phyloP scores from a whole-genome alignment of 768 basidiomycete species.

The Termitomyces sp. region DNA sequence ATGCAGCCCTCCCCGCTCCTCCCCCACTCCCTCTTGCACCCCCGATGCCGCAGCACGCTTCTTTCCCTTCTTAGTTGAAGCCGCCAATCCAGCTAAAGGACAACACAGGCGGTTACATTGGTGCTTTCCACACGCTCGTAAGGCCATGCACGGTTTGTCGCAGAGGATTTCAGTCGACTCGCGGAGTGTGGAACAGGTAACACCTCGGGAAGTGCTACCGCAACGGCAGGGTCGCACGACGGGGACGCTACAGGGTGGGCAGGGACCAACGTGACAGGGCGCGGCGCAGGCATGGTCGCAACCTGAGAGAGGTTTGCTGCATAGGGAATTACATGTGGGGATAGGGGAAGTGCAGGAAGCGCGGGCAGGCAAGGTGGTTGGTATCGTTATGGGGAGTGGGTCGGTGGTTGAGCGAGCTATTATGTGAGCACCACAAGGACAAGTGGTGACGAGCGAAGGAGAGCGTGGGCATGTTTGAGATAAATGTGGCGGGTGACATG shows the following conservation, averaged over 20 bases:
- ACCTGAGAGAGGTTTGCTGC: constrained; percentile 54
- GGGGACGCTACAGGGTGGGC: constrained; percentile 72
- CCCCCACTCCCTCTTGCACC: constrained; percentile 35
- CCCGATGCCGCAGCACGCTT: constrained; percentile 34
- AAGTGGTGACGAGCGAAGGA: constrained; percentile 62
- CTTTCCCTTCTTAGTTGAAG: constrained; percentile 54
- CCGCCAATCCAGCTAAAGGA: constrained; percentile 69
- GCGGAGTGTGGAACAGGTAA: constrained; percentile 51
- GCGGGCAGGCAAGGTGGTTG: constrained; percentile 39
- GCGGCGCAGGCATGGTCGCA: constrained; percentile 76
- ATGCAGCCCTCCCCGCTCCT: constrained; percentile 68
- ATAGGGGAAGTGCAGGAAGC: constrained; percentile 67
- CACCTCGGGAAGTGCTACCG: constrained; percentile 56
- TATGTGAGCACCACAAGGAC: constrained; percentile 75
- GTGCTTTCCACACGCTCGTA: constrained; percentile 84
- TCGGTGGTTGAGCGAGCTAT: constrained; percentile 36
- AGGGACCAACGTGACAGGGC: constrained; percentile 73
- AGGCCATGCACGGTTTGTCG: constrained; percentile 70
- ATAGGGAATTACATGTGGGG: constrained; percentile 71
- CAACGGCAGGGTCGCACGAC: constrained; percentile 85
- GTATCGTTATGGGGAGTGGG: constrained; percentile 21
- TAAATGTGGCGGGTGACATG: constrained; percentile 69
- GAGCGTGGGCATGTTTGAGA: constrained; percentile 70
- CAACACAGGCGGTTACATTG: constrained; percentile 86
- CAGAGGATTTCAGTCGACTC: constrained; percentile 63